Base-by-base conservation (phyloP, 2,329 filamentous ascomycete genomes). In the Alternaria longipes region DNA sequence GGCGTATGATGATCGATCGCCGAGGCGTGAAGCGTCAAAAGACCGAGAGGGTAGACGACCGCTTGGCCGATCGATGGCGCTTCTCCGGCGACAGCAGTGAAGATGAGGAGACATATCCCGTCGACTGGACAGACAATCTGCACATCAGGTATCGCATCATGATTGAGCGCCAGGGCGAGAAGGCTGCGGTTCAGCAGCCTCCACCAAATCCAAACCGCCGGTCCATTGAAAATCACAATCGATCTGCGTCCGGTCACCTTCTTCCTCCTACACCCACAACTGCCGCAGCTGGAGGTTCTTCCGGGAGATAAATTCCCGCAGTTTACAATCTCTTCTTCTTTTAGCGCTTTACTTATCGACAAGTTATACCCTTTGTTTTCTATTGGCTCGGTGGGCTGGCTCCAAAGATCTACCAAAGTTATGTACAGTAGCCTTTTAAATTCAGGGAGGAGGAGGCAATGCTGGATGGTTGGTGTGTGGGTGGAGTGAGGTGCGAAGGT, bases 1-100 rank as follows among this genome's bases (percentile, higher is more conserved):
- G 93, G 65, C 89, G 94, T 40, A 79, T 97, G 68, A 93, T 93
- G 86, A 92, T 98, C 68, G 95, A 98, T 80, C 90, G 93, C 70
- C 89, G 91, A 69, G 89, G 90, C 57, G 82, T 93, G 74, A 85
- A 82, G 64, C 78, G 86, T 44, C 85, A 80, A 30, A 75, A 72
- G 59, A 59, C 70, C 24, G 69, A 73, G 32, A 50, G 64, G 44
- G 41, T 70, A 36, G 77, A 79, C 51, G 74, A 78, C 40, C 75
- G 77, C 45, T 60, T 74, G 20, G 74, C 74, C 26, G 77, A 80
- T 52, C 67, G 77, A 63, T 97, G 91, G 86, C 96, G 93, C 80
- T 97, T 92, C 80, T 92, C 96, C 73, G 89, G 90, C 26, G 92
- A 97, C 70, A 92, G 93, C 63, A 90, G 90, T 64, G 92, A 94